Percentiles rank a stretch among this genome's conserved stretches.
Conservation (phyloP, 805 yeast genomes). For the Ogataea pini region DNA sequence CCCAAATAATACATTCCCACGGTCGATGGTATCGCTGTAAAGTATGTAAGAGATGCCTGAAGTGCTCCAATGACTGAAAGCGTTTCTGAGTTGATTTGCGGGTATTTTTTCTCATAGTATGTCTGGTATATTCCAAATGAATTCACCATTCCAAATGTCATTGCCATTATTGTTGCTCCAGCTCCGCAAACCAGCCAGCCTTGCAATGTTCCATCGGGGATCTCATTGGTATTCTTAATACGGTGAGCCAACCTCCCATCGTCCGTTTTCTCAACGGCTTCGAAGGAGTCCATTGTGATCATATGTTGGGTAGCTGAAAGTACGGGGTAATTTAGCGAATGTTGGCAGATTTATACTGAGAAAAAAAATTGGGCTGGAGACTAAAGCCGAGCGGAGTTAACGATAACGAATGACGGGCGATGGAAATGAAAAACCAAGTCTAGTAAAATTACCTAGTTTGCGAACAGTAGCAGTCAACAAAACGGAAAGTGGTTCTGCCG, state of each 20-base stretch:
- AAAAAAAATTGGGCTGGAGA: no score
- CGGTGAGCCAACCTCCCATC: no score
- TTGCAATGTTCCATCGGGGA: conserved; percentile 48
- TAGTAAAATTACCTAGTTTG: no score
- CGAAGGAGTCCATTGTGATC: not conserved
- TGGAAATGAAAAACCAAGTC: no score
- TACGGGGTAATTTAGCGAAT: no score
- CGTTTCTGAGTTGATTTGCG: conserved; percentile 45
- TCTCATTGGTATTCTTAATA: not conserved
- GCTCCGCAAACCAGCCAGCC: conserved; percentile 57
- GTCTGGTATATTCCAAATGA: conserved; percentile 59
- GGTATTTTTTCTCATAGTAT: conserved; percentile 45
- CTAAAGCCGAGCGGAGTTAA: no score
- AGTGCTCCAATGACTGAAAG: conserved; percentile 57
- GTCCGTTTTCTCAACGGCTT: not conserved
- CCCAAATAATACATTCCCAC: conserved; percentile 42
- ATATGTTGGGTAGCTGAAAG: no score
- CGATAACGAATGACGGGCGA: no score
- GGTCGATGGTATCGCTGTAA: conserved; percentile 51
- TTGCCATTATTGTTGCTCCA: conserved; percentile 44
- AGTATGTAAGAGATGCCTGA: conserved; percentile 46
- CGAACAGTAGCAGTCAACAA: no score
- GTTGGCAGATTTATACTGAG: no score
- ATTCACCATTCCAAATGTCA: conserved; percentile 61
- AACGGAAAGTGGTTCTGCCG: no score